Conservation (phyloP, 371 early-diverging fungal species). For the Batkoa obscura region DNA sequence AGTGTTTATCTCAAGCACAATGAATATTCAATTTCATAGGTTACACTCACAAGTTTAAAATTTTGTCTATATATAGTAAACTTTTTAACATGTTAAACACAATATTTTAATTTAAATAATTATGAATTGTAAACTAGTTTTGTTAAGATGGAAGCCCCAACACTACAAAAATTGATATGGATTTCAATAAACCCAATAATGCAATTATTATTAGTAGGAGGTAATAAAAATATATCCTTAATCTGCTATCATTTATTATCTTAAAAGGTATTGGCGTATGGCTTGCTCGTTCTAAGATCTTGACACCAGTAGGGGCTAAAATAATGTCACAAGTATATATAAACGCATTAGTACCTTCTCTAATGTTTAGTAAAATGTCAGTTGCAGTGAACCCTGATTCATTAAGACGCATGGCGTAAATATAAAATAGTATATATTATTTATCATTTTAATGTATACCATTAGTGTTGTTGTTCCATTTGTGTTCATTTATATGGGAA, state of each 20-base stretch:
- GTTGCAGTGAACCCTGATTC: neutral
- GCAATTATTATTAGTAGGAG: neutral
- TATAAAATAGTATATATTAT: neutral
- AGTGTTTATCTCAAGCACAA: too few relatives aligned
- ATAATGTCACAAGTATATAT: constrained; percentile 1
- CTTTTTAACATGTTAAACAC: too few relatives aligned
- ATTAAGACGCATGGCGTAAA: constrained; percentile 2
- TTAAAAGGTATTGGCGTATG: constrained; percentile 1
- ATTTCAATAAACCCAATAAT: constrained; percentile 1
- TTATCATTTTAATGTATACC: neutral
- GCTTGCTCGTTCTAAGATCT: neutral
- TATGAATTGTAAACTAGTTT: too few relatives aligned
- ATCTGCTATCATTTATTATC: neutral
- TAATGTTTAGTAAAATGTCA: constrained; percentile 2
- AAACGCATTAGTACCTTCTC: neutral
- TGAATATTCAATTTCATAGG: too few relatives aligned
- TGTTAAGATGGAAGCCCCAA: too few relatives aligned
- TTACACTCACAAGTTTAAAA: too few relatives aligned
- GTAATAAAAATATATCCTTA: neutral
- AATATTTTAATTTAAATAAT: too few relatives aligned
- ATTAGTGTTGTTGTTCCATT: constrained; percentile 1
- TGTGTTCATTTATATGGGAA: neutral
- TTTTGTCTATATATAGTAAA: too few relatives aligned
- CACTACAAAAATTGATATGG: too few relatives aligned
- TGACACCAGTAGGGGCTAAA: neutral